Conservation (phyloP, 129 eudicot species). For the Lonicera japonica region DNA sequence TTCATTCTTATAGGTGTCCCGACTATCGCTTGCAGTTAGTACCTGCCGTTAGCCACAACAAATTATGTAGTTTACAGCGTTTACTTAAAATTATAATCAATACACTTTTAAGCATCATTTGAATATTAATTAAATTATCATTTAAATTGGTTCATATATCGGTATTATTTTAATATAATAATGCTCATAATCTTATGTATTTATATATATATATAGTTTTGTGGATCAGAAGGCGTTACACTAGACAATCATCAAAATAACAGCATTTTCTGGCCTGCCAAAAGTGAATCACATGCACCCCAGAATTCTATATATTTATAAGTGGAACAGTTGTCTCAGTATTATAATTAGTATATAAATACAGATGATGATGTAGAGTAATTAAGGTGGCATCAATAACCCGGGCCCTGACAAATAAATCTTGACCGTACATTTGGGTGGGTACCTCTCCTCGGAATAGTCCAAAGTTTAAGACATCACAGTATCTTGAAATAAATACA, state of each 20-base stretch:
- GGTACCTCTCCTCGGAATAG: constrained; percentile 22
- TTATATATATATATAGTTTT: constrained; percentile 2
- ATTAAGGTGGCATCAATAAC: constrained; percentile 12
- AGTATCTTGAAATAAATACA: constrained; percentile 4
- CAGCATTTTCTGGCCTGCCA: constrained; percentile 28
- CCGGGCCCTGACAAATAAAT: constrained; percentile 12
- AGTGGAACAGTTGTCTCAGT: constrained; percentile 18
- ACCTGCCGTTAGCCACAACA: no score
- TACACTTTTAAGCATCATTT: no score
- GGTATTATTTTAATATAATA: no score
- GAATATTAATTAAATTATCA: no score
- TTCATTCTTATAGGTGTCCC: no score
- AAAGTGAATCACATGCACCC: constrained; percentile 45
- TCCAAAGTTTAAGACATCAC: constrained; percentile 9
- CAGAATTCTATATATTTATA: constrained; percentile 9
- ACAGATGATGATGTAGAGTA: neutral
- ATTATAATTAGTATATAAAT: neutral
- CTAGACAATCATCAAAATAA: constrained; percentile 28
- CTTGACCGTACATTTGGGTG: constrained; percentile 35
- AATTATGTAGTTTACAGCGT: no score
- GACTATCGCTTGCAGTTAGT: no score
- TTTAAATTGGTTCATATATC: no score
- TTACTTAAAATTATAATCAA: no score
- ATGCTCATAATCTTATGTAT: no score
- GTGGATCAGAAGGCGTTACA: constrained; percentile 28